A percentile compares a stretch with the other conserved stretches of the same genome.
Evolutionary conservation across 2,329 filamentous ascomycete genomes (phyloP).

Genomic region (Dothistroma septosporum): DNA sequence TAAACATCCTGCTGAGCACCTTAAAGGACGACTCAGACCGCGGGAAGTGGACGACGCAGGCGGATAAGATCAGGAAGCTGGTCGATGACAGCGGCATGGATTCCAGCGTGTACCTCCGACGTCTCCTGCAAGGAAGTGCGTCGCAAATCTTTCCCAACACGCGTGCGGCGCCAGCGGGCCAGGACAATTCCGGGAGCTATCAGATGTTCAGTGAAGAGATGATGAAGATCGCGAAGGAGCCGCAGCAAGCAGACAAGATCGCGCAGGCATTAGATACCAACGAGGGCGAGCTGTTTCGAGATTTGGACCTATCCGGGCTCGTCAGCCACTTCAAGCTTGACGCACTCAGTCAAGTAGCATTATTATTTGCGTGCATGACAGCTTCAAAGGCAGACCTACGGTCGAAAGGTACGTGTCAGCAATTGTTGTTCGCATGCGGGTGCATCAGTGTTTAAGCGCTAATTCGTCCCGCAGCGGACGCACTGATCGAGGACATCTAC

Average conservation of each 20-base stretch:
- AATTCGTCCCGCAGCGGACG: slow-evolving; percentile 61
- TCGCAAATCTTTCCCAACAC: slow-evolving; percentile 81
- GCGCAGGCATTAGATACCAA: slow-evolving; percentile 87
- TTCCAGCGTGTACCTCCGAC: slow-evolving; percentile 90
- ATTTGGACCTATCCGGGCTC: slow-evolving; percentile 94
- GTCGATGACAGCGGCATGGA: slow-evolving; percentile 99
- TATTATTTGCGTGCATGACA: slow-evolving; percentile 83
- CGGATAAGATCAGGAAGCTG: slow-evolving; percentile 89
- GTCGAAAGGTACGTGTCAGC: slow-evolving; percentile 65
- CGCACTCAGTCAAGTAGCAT: slow-evolving; percentile 77
- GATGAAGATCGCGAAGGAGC: slow-evolving; percentile 75
- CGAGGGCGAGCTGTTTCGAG: slow-evolving; percentile 88
- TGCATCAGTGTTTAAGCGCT: slow-evolving; percentile 8
- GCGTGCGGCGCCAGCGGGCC: slow-evolving; percentile 53
- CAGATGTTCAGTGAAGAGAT: slow-evolving; percentile 78
- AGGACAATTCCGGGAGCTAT: slow-evolving; percentile 72
- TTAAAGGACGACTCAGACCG: slow-evolving; percentile 92
- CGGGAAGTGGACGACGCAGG: slow-evolving; percentile 87
- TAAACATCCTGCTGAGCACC: slow-evolving; percentile 88
- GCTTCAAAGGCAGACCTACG: slow-evolving; percentile 77
- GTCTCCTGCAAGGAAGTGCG: slow-evolving; percentile 86
- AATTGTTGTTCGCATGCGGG: background rate
- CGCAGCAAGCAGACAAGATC: slow-evolving; percentile 81
- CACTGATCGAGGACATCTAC: slow-evolving; percentile 79
- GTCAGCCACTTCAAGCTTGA: slow-evolving; percentile 95